Percentiles rank a stretch among this genome's conserved stretches.
Conservation (phyloP, 805 yeast genomes). For the Middelhovenomyces tepae region DNA sequence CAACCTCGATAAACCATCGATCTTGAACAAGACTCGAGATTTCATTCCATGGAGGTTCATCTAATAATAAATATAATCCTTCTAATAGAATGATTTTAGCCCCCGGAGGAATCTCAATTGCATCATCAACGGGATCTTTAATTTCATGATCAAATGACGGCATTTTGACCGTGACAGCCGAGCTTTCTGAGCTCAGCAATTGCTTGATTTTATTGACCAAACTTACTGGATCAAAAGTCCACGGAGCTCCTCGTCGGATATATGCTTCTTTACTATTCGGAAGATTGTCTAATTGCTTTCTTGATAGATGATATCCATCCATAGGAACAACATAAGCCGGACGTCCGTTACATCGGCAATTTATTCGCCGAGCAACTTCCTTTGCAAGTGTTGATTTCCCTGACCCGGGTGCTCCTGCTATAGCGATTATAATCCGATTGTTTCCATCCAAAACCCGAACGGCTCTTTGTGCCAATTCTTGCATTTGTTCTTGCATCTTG, state of each 20-base stretch:
- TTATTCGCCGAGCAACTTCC: slow-evolving; percentile 36
- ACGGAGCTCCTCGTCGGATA: slow-evolving; percentile 72
- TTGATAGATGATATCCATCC: slow-evolving; percentile 72
- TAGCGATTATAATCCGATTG: slow-evolving; percentile 42
- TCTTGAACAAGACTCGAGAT: slow-evolving; percentile 35
- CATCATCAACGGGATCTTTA: slow-evolving; percentile 58
- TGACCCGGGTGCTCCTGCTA: slow-evolving; percentile 78
- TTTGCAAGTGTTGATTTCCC: slow-evolving; percentile 69
- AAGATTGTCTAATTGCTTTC: slow-evolving; percentile 39
- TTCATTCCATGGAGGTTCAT: slow-evolving; percentile 50
- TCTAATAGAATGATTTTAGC: slow-evolving; percentile 58
- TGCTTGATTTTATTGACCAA: slow-evolving; percentile 26
- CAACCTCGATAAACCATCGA: slow-evolving; percentile 40
- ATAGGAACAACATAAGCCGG: slow-evolving; percentile 40
- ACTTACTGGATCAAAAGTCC: slow-evolving; percentile 62
- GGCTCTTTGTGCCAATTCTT: slow-evolving; percentile 5
- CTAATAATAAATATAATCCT: slow-evolving; percentile 62
- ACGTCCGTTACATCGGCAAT: slow-evolving; percentile 6
- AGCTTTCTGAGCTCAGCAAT: slow-evolving; percentile 13
- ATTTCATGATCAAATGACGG: slow-evolving; percentile 70
- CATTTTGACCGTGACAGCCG: slow-evolving; percentile 15
- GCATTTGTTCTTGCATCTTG: slow-evolving; percentile 3
- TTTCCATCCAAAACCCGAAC: slow-evolving; percentile 1
- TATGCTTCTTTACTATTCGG: slow-evolving; percentile 50
- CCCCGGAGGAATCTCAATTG: slow-evolving; percentile 36